Base-by-base conservation (phyloP, 495 filamentous ascomycete species). In the Cairneyella variabilis region DNA sequence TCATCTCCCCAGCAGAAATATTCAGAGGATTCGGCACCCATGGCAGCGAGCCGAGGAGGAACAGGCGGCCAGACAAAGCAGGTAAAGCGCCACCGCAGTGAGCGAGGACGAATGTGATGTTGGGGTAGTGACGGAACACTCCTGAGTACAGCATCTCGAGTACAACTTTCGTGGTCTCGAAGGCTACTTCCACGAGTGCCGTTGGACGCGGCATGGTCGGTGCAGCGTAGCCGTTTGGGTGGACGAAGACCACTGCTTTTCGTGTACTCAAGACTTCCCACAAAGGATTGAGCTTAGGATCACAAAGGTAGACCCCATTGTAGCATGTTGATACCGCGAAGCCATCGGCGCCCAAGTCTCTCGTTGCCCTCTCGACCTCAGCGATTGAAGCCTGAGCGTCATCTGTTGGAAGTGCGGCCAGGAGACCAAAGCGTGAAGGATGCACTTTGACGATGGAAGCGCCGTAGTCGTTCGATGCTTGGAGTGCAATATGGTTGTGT, bases 251-350 rank as follows among this genome's bases (percentile, higher is more conserved):
- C 9, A 42, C 66, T 12, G 64, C 62, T 5, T 43, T 43, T 16
- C 67, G 64, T 6, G 57, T 23, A 40, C 73, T 62, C 3, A 74
- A 55, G 37, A 68, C 71, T 0, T 52, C 64, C 48, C 48, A 51
- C 3, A 51, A n/a, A 9, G 36, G 37, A 3, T 51, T 17, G 5
- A 51, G 22, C 16, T 3, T n/a, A 3, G 17, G 5, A 17, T 42
- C 36, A 41, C 48, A 28, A 6, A 41, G 23, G 5, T 16, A 30
- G 22, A 26, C 23, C 5, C 37, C 36, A 9, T 18, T 39, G 42
- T 51, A 51, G 36, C 9, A 5, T 8, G 48, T 51, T 2, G 37
- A 21, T 3, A 51, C 17, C 3, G 48, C 37, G 23, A 51, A 41
- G 3, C 48, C 48, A 43, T 51, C 48, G 16, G 38, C 34, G 7